Evolutionary conservation across 2,329 filamentous ascomycete genomes (phyloP).

Genomic region (Aquanectria penicillioides): DNA sequence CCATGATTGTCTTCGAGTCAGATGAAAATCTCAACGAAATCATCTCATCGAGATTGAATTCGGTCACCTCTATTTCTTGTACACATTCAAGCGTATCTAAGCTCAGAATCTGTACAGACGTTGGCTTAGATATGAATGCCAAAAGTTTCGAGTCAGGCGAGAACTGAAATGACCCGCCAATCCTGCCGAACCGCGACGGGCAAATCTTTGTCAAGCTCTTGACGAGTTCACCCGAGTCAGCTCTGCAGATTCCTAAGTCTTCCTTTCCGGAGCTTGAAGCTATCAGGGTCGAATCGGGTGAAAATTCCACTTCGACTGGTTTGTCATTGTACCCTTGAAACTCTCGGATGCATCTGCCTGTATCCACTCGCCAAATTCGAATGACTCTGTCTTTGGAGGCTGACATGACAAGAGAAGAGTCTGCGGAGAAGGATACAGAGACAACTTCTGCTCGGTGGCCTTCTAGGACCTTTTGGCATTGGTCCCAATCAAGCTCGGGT

Average conservation of each 20-base stretch:
- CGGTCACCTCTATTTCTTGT: neutral
- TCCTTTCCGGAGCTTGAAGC: neutral
- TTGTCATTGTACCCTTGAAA: neutral
- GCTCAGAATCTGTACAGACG: neutral
- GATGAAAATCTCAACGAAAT: neutral
- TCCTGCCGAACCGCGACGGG: no score
- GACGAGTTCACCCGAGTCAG: neutral
- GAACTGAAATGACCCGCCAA: neutral
- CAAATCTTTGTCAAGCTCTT: neutral
- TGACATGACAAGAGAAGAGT: neutral
- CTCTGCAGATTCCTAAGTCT: neutral
- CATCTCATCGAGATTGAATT: neutral
- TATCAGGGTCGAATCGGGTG: neutral
- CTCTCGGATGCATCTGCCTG: neutral
- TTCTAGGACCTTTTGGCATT: constrained; percentile 1
- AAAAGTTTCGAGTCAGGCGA: neutral
- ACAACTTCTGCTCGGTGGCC: neutral
- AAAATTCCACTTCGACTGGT: neutral
- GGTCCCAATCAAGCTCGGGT: neutral
- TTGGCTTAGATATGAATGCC: neutral
- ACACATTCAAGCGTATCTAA: neutral
- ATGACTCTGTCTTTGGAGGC: neutral
- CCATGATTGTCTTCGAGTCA: neutral
- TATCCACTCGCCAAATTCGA: constrained; percentile 9
- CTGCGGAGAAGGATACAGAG: neutral